Evolutionary conservation across 208 protist species (phyloP).

Genomic region (Wallacemonas sp.): DNA sequence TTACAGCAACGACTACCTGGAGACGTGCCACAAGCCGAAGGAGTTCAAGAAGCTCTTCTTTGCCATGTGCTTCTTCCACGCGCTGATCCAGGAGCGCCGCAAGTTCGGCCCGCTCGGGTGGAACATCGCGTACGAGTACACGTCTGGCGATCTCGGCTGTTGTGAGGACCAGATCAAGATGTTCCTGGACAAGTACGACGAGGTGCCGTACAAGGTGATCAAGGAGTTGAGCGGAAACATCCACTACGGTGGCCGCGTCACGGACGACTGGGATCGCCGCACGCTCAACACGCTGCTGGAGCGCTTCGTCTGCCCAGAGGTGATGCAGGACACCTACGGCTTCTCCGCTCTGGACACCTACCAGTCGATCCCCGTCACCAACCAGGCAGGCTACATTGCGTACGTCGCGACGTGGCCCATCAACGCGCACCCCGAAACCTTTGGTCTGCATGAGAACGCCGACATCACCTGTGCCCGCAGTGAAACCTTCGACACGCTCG

Average conservation of each 20-base stretch:
- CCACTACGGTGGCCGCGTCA: conserved; percentile 99
- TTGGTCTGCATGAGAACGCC: conserved; percentile 98
- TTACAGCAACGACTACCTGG: conserved; percentile 88
- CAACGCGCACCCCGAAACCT: conserved; percentile 95
- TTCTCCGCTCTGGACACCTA: conserved; percentile 89
- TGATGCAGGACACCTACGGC: conserved; percentile 91
- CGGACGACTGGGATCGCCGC: conserved; percentile 98
- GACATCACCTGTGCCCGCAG: conserved; percentile 96
- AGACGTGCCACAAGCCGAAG: conserved; percentile 80
- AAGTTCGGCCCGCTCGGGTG: conserved; percentile 99
- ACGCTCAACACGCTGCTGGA: conserved; percentile 95
- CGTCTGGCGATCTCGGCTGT: conserved; percentile 94
- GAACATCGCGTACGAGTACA: conserved; percentile 99
- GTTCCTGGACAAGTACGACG: conserved; percentile 97
- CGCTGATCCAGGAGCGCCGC: conserved; percentile 96
- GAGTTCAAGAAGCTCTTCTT: conserved; percentile 97
- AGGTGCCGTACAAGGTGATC: conserved; percentile 98
- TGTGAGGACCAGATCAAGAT: conserved; percentile 92
- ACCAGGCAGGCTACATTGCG: conserved; percentile 87
- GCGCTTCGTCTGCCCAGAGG: conserved; percentile 86
- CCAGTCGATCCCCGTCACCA: conserved; percentile 70
- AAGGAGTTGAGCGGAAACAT: conserved; percentile 96
- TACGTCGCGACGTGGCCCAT: conserved; percentile 93
- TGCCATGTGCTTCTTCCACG: conserved; percentile 98
- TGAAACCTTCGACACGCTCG: conserved; percentile 92